These are phyloP conservation scores for Plasmodium falciparum DNA, from an alignment of 169 alveolate genomes.

Conservation along the genomic window DNA sequence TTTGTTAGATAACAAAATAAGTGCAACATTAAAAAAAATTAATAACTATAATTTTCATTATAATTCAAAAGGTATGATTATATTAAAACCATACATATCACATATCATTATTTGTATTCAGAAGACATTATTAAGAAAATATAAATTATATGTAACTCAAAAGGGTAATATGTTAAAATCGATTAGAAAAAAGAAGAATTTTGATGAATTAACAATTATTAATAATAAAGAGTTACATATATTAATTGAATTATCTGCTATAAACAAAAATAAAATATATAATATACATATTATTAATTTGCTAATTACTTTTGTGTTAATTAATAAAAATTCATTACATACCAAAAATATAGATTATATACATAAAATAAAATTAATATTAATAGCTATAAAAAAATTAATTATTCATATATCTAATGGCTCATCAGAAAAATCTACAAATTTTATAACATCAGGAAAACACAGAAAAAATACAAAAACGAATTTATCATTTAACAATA, in stretches of 20 bases:
- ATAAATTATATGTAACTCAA: conserved; percentile 15
- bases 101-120: conserved; percentile 60
- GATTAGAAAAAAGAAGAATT: conserved; percentile 15
- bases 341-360: conserved; percentile 18
- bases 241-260: conserved; percentile 71
- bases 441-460: no score
- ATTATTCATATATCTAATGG: conserved; percentile 37
- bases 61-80: conserved; percentile 26
- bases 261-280: conserved; percentile 43
- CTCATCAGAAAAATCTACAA: background rate
- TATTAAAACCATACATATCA: conserved; percentile 56
- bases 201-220: conserved; percentile 27
- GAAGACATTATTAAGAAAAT: conserved; percentile 34
- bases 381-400: conserved; percentile 55
- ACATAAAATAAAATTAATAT: conserved; percentile 44
- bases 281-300: conserved; percentile 61
- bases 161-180: background rate
- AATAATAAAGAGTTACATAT: conserved; percentile 65
- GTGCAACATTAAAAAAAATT: background rate
- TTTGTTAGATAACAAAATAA: background rate
- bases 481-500: conserved; percentile 16
- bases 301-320: conserved; percentile 26
- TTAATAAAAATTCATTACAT: conserved; percentile 37
- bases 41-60: no score
- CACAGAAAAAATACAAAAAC: conserved; percentile 15